Evolutionary conservation across 768 basidiomycete genomes (phyloP).

Genomic region (Lentinula lateritia): DNA sequence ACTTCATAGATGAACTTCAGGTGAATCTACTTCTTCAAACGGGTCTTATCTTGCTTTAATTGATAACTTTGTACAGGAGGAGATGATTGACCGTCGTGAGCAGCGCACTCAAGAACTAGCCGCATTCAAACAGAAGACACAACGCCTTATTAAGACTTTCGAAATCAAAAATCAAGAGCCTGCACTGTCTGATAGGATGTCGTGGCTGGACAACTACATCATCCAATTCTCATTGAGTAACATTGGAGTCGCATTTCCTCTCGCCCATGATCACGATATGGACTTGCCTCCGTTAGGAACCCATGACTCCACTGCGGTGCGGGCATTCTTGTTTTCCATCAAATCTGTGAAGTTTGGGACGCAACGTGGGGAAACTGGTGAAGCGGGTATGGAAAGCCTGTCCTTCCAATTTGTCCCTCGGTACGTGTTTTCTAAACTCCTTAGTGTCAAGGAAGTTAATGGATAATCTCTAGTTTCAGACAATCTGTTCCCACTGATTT

Average conservation of each 20-base stretch:
- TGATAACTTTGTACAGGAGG: constrained; percentile 42
- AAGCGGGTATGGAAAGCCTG: constrained; percentile 64
- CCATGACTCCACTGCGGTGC: constrained; percentile 41
- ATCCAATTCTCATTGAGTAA: constrained; percentile 53
- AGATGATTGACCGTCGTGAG: constrained; percentile 68
- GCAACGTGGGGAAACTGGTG: constrained; percentile 72
- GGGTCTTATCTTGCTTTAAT: not conserved
- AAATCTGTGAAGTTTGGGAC: constrained; percentile 68
- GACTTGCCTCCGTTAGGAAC: constrained; percentile 38
- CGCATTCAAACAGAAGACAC: constrained; percentile 80
- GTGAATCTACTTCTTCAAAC: constrained; percentile 26
- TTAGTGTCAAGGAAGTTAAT: not conserved
- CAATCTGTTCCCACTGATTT: constrained; percentile 72
- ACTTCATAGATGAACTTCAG: constrained; percentile 83
- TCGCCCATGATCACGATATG: constrained; percentile 57
- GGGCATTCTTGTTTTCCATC: constrained; percentile 85
- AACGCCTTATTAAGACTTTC: constrained; percentile 66
- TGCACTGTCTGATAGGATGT: constrained; percentile 26
- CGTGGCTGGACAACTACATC: constrained; percentile 53
- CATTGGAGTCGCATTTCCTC: constrained; percentile 88
- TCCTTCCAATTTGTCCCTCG: constrained; percentile 81
- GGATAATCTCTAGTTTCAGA: constrained; percentile 57
- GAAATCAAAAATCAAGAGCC: constrained; percentile 47
- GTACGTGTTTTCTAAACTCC: constrained; percentile 32
- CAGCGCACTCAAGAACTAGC: constrained; percentile 73